Percentiles rank a stretch among this genome's conserved stretches.
These are phyloP conservation scores for Theileria annulata DNA, from an alignment of 169 alveolate genomes.

Conservation along the genomic window DNA sequence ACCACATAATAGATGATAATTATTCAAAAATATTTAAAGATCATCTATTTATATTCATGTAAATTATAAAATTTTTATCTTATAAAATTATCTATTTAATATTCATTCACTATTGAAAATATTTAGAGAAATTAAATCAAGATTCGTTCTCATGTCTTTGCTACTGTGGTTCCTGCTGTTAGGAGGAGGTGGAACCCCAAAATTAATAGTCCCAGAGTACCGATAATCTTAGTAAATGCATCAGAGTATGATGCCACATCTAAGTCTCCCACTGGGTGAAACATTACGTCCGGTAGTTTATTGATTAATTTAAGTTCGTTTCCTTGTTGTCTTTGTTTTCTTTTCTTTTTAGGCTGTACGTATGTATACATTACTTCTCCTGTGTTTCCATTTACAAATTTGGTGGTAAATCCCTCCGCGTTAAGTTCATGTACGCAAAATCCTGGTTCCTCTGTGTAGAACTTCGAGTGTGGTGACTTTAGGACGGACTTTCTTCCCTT, in stretches of 20 bases:
- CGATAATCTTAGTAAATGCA: slow-evolving; percentile 81
- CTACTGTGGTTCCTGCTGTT: slow-evolving; percentile 52
- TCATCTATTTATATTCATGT: neutral
- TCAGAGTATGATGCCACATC: slow-evolving; percentile 79
- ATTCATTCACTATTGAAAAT: neutral
- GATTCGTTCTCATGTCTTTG: slow-evolving; percentile 32
- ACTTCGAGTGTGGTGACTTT: slow-evolving; percentile 65
- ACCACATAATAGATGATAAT: neutral
- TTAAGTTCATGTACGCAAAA: slow-evolving; percentile 82
- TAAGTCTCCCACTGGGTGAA: slow-evolving; percentile 76
- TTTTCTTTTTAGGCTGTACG: slow-evolving; percentile 70
- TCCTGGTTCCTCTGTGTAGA: slow-evolving; percentile 79
- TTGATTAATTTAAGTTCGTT: slow-evolving; percentile 68
- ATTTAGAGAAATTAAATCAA: neutral
- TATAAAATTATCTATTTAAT: neutral
- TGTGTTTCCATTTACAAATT: slow-evolving; percentile 74
- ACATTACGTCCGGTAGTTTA: slow-evolving; percentile 75
- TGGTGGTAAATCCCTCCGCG: slow-evolving; percentile 77
- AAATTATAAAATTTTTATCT: neutral
- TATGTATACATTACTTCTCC: slow-evolving; percentile 78
- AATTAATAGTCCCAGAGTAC: slow-evolving; percentile 81
- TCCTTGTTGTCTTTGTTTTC: slow-evolving; percentile 65
- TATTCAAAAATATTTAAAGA: neutral
- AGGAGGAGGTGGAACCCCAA: slow-evolving; percentile 58
- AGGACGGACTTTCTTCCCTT: slow-evolving; percentile 69